phyloP scores from a whole-genome alignment of 2,329 filamentous ascomycete genomes.

The Thelonectria discophora region DNA sequence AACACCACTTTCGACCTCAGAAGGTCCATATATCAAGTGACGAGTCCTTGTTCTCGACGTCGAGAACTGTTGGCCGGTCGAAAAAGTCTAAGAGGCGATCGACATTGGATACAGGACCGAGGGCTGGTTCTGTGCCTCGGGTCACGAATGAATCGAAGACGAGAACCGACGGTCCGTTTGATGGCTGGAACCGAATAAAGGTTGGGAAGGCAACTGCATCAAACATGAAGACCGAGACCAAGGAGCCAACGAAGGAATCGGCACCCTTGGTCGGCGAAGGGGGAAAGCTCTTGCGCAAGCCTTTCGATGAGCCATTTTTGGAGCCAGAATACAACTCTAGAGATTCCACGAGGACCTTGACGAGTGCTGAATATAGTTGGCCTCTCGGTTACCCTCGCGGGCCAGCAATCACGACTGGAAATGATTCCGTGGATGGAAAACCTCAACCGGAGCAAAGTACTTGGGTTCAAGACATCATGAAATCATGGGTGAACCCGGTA shows the following conservation, averaged over 20 bases:
- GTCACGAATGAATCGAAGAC: slow-evolving; percentile 3
- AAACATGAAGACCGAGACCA: slow-evolving; percentile 6
- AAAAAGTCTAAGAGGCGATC: slow-evolving; percentile 28
- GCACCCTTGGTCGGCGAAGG: slow-evolving; percentile 50
- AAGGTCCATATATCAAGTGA: slow-evolving; percentile 38
- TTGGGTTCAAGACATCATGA: slow-evolving; percentile 70
- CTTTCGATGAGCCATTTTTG: slow-evolving; percentile 52
- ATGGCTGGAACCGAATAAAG: slow-evolving; percentile 51
- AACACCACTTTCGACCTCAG: slow-evolving; percentile 72
- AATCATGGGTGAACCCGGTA: slow-evolving; percentile 78
- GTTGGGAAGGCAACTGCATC: slow-evolving; percentile 35
- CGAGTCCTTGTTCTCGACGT: slow-evolving; percentile 39
- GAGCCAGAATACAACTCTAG: slow-evolving; percentile 21
- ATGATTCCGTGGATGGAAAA: slow-evolving; percentile 7
- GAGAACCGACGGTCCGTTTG: slow-evolving; percentile 43
- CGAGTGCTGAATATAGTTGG: neutral
- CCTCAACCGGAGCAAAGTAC: slow-evolving; percentile 38
- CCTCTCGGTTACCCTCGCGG: neutral
- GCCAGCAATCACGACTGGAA: neutral
- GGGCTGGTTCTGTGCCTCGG: slow-evolving; percentile 25
- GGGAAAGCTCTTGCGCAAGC: slow-evolving; percentile 54
- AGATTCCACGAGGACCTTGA: neutral
- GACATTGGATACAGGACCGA: slow-evolving; percentile 23
- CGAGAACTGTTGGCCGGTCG: slow-evolving; percentile 29
- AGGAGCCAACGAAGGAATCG: neutral